Evolutionary conservation across 345 rosid species (phyloP).

Genomic region (Eucalyptus regnans): DNA sequence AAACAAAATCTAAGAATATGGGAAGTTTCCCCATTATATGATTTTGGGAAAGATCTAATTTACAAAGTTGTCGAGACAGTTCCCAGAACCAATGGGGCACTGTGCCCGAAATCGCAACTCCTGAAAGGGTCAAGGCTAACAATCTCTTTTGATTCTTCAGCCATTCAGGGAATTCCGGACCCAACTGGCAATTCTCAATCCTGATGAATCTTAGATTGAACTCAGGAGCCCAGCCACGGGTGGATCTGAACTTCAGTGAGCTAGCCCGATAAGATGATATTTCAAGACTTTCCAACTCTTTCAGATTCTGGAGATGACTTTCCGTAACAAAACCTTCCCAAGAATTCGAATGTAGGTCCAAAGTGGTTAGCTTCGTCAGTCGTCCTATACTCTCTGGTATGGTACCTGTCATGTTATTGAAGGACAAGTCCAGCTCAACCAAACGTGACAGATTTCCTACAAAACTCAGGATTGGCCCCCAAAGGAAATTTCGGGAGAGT

Average conservation of each 20-base stretch:
- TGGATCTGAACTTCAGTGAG: background rate
- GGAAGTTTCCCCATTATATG: conserved; percentile 3
- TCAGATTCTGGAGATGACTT: background rate
- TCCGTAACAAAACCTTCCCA: conserved; percentile 10
- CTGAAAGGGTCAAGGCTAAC: background rate
- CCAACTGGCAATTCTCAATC: background rate
- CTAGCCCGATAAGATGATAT: background rate
- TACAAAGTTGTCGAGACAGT: background rate
- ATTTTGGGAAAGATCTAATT: conserved; percentile 11
- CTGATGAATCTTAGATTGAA: background rate
- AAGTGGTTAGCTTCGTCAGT: background rate
- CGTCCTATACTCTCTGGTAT: conserved; percentile 8
- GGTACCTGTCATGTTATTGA: conserved; percentile 9
- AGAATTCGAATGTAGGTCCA: conserved; percentile 1
- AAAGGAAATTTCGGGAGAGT: too few species aligned
- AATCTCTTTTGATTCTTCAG: background rate
- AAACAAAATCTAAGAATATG: background rate
- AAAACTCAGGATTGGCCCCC: conserved; percentile 8
- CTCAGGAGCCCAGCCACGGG: background rate
- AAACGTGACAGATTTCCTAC: conserved; percentile 4
- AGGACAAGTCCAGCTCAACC: background rate
- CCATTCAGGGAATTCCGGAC: conserved; percentile 12
- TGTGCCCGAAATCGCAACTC: background rate
- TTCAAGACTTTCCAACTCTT: background rate
- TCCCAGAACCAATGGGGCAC: conserved; percentile 11